Base-by-base conservation (phyloP, 768 basidiomycete species). In the Pisolithus microcarpus region DNA sequence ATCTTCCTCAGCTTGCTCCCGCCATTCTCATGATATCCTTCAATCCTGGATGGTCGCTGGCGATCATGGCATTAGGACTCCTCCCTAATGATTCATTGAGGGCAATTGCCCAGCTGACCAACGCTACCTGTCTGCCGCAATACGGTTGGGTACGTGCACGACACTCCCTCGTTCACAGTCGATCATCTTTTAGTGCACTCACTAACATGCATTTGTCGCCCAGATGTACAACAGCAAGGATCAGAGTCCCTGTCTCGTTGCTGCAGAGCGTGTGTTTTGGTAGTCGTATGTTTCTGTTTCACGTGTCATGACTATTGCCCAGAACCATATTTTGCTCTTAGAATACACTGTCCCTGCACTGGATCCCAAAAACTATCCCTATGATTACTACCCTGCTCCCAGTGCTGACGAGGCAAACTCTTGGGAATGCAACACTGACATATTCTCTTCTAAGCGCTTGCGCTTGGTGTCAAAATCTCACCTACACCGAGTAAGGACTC, bases 381-480 rank as follows among this genome's bases (percentile, higher is more conserved):
- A 23, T 23, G 21, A 23, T 23, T 23, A 23, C 21, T 23, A 23
- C 21, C 21, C 21, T 4, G 21, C 21, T 61, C 59, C 80, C 63
- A 66, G 60, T 52, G 46, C 16, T 21, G 42, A 48, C 43, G 37
- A 63, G 34, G 15, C 50, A 50, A 62, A 70, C 43, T 38, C 59
- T 6, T 82, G 82, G 52, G 70, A 75, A 56, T 83, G 82, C 57
- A 82, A 70, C 58, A 73, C 78, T 7, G 75, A 72, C 73, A 3
- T 84, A 82, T 53, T 76, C 73, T 13, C 53, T 78, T 26, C 67
- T 82, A 55, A 77, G 74, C 51, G 81, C 82, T 15, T 84, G 82
- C 62, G 78, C 72, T 21, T 59, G 71, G 31, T 84, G 82, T 59
- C 82, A 84, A 60, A 72, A 71, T 34, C 63, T 66, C 21, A 66